phyloP scores from a whole-genome alignment of 2,329 filamentous ascomycete genomes.

The Clarireedia homoeocarpa region DNA sequence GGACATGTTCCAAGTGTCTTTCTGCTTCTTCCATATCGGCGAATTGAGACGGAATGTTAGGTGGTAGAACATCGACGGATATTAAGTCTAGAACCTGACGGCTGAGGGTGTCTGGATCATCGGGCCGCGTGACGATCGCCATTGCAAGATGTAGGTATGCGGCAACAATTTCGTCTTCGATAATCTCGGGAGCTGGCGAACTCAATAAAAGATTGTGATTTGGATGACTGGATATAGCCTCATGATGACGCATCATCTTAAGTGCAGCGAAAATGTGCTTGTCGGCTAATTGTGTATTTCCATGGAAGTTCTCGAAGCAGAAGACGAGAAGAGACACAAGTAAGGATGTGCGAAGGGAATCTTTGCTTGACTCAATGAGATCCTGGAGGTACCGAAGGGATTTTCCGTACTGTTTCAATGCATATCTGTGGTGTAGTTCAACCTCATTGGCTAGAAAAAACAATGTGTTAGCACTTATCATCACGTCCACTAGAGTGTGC shows the following conservation, averaged over 20 bases:
- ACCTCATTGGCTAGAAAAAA: neutral
- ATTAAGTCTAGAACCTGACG: constrained; percentile 11
- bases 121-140: constrained; percentile 6
- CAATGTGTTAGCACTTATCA: neutral
- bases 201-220: neutral
- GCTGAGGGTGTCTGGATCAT: constrained; percentile 2
- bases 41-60: neutral
- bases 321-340: constrained; percentile 20
- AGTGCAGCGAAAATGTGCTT: constrained; percentile 14
- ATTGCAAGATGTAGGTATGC: constrained; percentile 18
- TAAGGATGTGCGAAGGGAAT: constrained; percentile 16
- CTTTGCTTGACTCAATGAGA: constrained; percentile 3
- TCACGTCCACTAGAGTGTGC: too few relatives aligned
- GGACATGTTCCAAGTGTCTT: constrained; percentile 1
- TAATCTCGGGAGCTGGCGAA: constrained; percentile 5
- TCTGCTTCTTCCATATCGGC: constrained; percentile 5
- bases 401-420: constrained; percentile 16
- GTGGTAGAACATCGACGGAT: constrained; percentile 3
- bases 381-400: constrained; percentile 14
- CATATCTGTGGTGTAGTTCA: constrained; percentile 15
- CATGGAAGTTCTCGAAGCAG: constrained; percentile 20
- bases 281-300: constrained; percentile 13
- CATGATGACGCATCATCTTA: constrained; percentile 13
- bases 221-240: constrained; percentile 2
- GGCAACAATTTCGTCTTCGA: constrained; percentile 18